Percentiles rank a stretch among this genome's conserved stretches.
These are phyloP conservation scores for Solanum chiquidenum DNA, from an alignment of 257 asterid genomes.

Conservation along the genomic window DNA sequence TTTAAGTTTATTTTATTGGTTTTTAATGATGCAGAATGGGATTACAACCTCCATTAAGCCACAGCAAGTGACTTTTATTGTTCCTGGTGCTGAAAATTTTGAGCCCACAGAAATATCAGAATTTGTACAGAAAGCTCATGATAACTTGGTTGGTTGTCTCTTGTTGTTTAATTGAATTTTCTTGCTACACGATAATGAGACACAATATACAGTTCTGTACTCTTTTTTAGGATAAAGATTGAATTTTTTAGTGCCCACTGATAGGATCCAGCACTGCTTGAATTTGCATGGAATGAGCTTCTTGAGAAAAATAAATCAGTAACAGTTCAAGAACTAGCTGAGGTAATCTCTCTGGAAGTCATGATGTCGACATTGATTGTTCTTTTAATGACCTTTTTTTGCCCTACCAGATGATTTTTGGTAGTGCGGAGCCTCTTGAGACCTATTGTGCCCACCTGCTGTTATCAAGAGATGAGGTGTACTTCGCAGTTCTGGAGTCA, in stretches of 20 bases:
- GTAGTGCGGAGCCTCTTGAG: constrained; percentile 89
- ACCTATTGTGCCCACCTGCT: constrained; percentile 82
- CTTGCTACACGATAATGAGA: constrained; percentile 1
- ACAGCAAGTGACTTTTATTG: constrained; percentile 81
- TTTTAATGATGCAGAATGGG: constrained; percentile 60
- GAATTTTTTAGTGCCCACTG: not conserved
- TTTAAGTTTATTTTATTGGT: not conserved
- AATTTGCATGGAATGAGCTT: constrained; percentile 97
- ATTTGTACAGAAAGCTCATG: constrained; percentile 69
- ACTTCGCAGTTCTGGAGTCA: constrained; percentile 55
- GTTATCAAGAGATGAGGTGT: constrained; percentile 71
- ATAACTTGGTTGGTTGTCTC: constrained; percentile 53
- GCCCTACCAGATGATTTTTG: constrained; percentile 85
- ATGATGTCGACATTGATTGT: constrained; percentile 9
- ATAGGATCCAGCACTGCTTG: constrained; percentile 85
- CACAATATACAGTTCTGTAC: not conserved
- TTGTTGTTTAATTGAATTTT: constrained; percentile 1
- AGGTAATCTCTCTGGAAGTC: constrained; percentile 37
- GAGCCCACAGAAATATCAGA: constrained; percentile 62
- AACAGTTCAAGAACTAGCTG: constrained; percentile 80
- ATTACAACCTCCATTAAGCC: constrained; percentile 74
- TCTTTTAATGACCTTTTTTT: constrained; percentile 31
- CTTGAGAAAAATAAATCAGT: constrained; percentile 63
- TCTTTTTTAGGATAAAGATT: not conserved
- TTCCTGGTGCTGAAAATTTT: constrained; percentile 74